Evolutionary conservation across 2,329 filamentous ascomycete genomes (phyloP).

Genomic region (Neoarthrinium moseri): DNA sequence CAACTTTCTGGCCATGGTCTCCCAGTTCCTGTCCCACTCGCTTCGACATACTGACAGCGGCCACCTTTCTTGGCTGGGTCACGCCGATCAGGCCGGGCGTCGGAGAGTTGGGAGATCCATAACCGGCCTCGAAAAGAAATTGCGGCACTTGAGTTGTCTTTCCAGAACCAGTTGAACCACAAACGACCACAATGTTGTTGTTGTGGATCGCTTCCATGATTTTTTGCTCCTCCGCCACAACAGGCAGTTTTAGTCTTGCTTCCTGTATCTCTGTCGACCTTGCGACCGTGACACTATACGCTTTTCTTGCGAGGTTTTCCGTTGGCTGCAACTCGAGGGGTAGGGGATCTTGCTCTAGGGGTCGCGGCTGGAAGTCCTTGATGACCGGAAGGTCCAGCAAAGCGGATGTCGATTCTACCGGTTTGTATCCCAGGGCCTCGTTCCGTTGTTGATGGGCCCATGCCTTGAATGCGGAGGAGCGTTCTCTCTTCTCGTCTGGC

Average conservation of each 20-base stretch:
- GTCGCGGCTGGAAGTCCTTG: slow-evolving; percentile 64
- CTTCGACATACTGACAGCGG: slow-evolving; percentile 94
- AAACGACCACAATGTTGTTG: slow-evolving; percentile 85
- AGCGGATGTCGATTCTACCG: slow-evolving; percentile 40
- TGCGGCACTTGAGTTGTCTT: slow-evolving; percentile 98
- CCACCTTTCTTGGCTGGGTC: slow-evolving; percentile 91
- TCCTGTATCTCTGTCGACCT: slow-evolving; percentile 74
- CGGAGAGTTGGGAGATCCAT: slow-evolving; percentile 73
- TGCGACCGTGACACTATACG: slow-evolving; percentile 70
- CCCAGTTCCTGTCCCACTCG: slow-evolving; percentile 86
- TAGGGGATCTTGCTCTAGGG: slow-evolving; percentile 68
- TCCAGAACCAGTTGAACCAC: slow-evolving; percentile 92
- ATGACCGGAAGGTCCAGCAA: slow-evolving; percentile 53
- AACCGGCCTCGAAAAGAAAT: slow-evolving; percentile 87
- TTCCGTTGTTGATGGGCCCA: slow-evolving; percentile 91
- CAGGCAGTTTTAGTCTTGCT: slow-evolving; percentile 75
- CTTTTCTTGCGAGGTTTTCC: slow-evolving; percentile 63
- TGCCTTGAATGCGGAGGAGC: slow-evolving; percentile 76
- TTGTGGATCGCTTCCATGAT: slow-evolving; percentile 98
- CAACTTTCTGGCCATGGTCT: slow-evolving; percentile 72
- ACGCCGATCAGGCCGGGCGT: slow-evolving; percentile 92
- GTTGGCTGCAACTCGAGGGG: slow-evolving; percentile 65
- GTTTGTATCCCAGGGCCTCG: slow-evolving; percentile 68
- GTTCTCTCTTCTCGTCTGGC: slow-evolving; percentile 33
- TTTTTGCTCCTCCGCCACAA: slow-evolving; percentile 92